Base-by-base conservation (phyloP, 1,139 yeast species). In the Blastobotrys malaysiensis region DNA sequence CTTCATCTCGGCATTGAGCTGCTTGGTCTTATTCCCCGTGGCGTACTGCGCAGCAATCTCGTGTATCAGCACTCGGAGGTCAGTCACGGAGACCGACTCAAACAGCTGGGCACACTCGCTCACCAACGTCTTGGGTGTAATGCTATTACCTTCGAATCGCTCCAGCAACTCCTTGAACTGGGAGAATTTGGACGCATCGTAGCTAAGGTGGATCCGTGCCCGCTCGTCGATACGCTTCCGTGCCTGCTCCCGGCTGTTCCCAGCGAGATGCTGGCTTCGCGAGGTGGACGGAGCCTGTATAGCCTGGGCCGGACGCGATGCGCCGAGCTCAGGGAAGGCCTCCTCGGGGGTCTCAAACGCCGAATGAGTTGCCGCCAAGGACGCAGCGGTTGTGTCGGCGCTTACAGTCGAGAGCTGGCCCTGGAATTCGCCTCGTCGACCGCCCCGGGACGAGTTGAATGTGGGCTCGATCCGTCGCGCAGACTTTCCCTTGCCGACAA, bases 191-290 rank as follows among this genome's bases (percentile, higher is more conserved):
- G 70, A 68, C 5, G 71, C 70, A 43, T 83, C 78, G 60, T 85
- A 82, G 53, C 80, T 77, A 55, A 88, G 73, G 49, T 63, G 60
- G 46, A 62, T 62, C 7, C 84, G 83, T 0, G 96, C 97, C 63
- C 97, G 77, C 67, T 89, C 96, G 60, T 87, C 95, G 46, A 90
- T 76, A 59, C 97, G 77, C 66, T 77, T 74, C 61, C 75, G 78
- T 60, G 83, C 86, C 45, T 79, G 73, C 43, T 80, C 84, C 9
- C 59, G 45, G 9, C 61, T 50, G 3, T 61, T 63, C 9, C 55
- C 36, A 1, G 59, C 61, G 1, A 61, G 60, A 43, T 51, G 58
- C 43, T 55, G 52, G 11, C 55, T 20, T 5, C 45, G 24, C 7
- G 45, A 9, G 39, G 51, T 45, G 39, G 46, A 46, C 9, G 48